A percentile compares a stretch with the other conserved stretches of the same genome.
Evolutionary conservation across 768 basidiomycete species (phyloP).

Genomic region (Myochromella boudieri): DNA sequence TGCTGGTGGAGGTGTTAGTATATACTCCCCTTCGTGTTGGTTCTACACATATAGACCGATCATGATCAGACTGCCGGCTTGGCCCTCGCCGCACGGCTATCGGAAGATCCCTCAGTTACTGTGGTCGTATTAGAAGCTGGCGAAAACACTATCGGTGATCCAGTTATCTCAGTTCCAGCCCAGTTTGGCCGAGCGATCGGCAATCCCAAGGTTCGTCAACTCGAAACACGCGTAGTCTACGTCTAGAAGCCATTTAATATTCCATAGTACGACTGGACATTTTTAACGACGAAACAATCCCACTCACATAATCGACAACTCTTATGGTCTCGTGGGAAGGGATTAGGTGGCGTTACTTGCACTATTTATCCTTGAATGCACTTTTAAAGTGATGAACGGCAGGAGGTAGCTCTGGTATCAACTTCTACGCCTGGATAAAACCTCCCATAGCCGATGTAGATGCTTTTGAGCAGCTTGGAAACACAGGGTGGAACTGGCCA

Average conservation of each 20-base stretch:
- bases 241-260: no score
- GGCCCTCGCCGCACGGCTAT: constrained; percentile 40
- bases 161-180: constrained; percentile 31
- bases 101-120: constrained; percentile 34
- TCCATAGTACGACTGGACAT: constrained; percentile 36
- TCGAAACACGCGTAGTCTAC: no score
- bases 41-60: background rate
- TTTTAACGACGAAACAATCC: constrained; percentile 28
- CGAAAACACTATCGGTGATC: constrained; percentile 30
- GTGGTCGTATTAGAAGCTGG: constrained; percentile 43
- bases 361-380: background rate
- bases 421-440: constrained; percentile 36
- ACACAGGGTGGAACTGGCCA: constrained; percentile 55
- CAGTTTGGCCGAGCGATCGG: constrained; percentile 27
- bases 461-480: constrained; percentile 48
- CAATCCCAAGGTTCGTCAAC: constrained; percentile 24
- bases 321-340: constrained; percentile 31
- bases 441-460: constrained; percentile 29
- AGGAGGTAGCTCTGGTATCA: constrained; percentile 47
- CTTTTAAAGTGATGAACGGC: background rate
- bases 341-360: constrained; percentile 23
- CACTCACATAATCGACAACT: constrained; percentile 23
- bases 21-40: background rate
- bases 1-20: constrained; percentile 25
- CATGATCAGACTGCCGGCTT: constrained; percentile 34